Percentiles rank a stretch among this genome's conserved stretches.
These are phyloP conservation scores for Penicillium parvum DNA, from an alignment of 495 filamentous ascomycete species.

Conservation along the genomic window DNA sequence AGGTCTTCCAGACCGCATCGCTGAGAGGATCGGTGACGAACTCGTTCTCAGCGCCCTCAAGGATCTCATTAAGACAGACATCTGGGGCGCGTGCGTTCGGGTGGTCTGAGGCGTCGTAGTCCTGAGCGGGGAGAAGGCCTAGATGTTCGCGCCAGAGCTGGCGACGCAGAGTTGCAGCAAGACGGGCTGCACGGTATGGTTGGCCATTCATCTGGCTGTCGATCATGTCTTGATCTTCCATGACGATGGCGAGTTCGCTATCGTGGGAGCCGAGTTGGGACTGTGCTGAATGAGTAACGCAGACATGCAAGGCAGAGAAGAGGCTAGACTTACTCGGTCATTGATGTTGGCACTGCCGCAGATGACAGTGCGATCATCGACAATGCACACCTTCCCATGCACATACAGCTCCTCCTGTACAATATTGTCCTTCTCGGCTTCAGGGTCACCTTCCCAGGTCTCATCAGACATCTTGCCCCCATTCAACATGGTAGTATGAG, in stretches of 20 bases:
- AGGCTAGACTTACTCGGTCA: conserved; percentile 56
- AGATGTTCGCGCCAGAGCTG: conserved; percentile 93
- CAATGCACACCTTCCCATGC: conserved; percentile 84
- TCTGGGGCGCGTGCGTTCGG: conserved; percentile 80
- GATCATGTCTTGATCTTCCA: conserved; percentile 78
- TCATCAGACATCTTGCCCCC: conserved; percentile 63
- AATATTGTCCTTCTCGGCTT: conserved; percentile 78
- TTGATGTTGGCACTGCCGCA: conserved; percentile 92
- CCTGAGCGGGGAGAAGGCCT: conserved; percentile 72
- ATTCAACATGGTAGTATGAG: conserved; percentile 75
- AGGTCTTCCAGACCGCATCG: conserved; percentile 78
- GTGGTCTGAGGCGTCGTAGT: conserved; percentile 63
- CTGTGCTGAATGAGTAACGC: conserved; percentile 16
- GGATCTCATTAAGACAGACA: conserved; percentile 63
- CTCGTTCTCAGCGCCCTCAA: conserved; percentile 61
- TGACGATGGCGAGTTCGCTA: conserved; percentile 86
- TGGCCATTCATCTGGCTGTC: conserved; percentile 73
- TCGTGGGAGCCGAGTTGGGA: conserved; percentile 88
- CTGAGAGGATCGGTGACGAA: conserved; percentile 78
- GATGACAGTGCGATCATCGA: conserved; percentile 74
- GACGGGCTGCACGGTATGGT: conserved; percentile 66
- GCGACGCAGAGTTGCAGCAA: conserved; percentile 75
- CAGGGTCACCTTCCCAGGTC: conserved; percentile 62
- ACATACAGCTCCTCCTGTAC: conserved; percentile 95
- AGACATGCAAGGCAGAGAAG: neutral